These are phyloP conservation scores for Xylariales sp. DNA, from an alignment of 2,329 filamentous ascomycete species.

Conservation along the genomic window DNA sequence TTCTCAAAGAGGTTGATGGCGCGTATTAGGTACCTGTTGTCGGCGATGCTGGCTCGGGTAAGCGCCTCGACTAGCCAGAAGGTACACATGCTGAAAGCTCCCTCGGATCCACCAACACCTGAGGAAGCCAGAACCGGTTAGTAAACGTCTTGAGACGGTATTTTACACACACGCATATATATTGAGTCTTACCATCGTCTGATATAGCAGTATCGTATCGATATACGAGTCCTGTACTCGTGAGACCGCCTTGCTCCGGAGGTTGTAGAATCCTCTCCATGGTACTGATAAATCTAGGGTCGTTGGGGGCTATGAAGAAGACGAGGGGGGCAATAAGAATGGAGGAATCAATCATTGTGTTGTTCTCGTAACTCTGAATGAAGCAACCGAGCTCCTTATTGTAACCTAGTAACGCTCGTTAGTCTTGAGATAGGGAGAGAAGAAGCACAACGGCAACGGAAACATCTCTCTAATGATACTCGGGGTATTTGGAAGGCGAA, in stretches of 20 bases:
- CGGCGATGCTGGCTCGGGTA: constrained; percentile 62
- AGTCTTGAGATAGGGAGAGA: background rate
- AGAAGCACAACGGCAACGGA: background rate
- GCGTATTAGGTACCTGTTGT: constrained; percentile 56
- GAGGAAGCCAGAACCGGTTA: background rate
- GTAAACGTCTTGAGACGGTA: background rate
- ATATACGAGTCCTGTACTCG: constrained; percentile 70
- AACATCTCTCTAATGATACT: too few relatives aligned
- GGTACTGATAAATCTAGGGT: constrained; percentile 69
- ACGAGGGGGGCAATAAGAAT: constrained; percentile 74
- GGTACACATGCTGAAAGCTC: constrained; percentile 77
- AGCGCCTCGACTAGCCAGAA: constrained; percentile 80
- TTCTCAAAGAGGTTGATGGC: constrained; percentile 73
- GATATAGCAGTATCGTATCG: constrained; percentile 66
- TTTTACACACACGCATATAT: background rate
- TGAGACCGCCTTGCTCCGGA: constrained; percentile 71
- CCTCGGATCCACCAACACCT: constrained; percentile 64
- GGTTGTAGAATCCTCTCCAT: constrained; percentile 67
- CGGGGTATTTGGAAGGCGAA: too few relatives aligned
- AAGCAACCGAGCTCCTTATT: constrained; percentile 67
- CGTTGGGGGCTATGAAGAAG: constrained; percentile 75
- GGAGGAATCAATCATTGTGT: constrained; percentile 66
- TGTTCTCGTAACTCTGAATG: constrained; percentile 71
- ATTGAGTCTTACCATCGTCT: constrained; percentile 57
- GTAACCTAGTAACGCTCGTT: constrained; percentile 45